Base-by-base conservation (phyloP, 257 asterid genomes). In the Avicennia marina region DNA sequence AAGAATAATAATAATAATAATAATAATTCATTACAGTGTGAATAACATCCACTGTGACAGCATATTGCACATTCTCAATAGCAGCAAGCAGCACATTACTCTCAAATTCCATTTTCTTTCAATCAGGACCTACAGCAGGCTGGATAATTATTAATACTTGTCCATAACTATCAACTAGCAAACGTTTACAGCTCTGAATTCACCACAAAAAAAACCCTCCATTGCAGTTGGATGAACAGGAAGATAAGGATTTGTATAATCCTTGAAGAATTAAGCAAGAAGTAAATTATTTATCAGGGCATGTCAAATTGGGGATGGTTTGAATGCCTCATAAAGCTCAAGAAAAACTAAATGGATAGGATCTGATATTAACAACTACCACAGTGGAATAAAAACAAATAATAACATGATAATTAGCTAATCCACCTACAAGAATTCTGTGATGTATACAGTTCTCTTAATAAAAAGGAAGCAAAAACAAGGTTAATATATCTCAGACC, bases 41-140 rank as follows among this genome's bases (percentile, higher is more conserved):
- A 74, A 87, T 78, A 60, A 82, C 75, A 60, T 87, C 96, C 55
- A 88, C 78, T 1, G 90, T 82, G 53, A 88, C 80, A 17, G 90
- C 95, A 79, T 88, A 88, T 65, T 82, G 93, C 93, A 84, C 81
- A 59, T 88, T 88, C 71, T 88, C 96, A 64, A 88, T 68, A 26
- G 90, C 73, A 53, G 86, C 95, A 70, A 88, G 91, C 63, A 85
- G 90, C 56, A 88, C 93, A 38, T 82, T 88, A 65, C 94, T 85
- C 81, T 78, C 86, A 5, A 79, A 66, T 68, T 82, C 96, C 50
- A 50, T 75, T 71, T 63, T 80, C 85, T 76, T 76, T 57, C 93
- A 95, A 78, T 87, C 94, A 34, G 83, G 84, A 62, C 95, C 96
- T 53, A 87, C 81, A 76, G 69, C 79, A 69, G 93, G 78, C 95